Conservation (phyloP, 106 monocot species). For the Posidonia australis region DNA sequence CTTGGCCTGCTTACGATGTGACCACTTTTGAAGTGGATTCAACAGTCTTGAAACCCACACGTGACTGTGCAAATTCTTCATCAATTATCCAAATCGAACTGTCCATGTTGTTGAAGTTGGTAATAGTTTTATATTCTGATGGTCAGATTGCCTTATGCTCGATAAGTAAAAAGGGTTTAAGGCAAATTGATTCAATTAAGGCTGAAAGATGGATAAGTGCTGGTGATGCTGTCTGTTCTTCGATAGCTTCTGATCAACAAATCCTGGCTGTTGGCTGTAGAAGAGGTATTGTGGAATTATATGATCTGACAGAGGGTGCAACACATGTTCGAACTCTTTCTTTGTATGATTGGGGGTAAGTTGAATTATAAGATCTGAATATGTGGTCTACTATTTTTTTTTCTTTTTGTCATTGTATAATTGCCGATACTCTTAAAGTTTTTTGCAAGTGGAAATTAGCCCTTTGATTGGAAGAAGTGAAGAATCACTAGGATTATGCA, state of each 20-base stretch:
- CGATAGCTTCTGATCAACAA: slow-evolving; percentile 80
- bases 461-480: too few species aligned
- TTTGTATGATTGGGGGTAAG: slow-evolving; percentile 97
- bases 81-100: slow-evolving; percentile 69
- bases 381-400: neutral
- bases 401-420: neutral
- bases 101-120: slow-evolving; percentile 53
- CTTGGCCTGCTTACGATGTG: slow-evolving; percentile 12
- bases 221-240: slow-evolving; percentile 68
- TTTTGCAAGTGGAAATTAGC: too few species aligned
- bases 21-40: slow-evolving; percentile 10
- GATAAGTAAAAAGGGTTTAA: slow-evolving; percentile 76
- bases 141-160: slow-evolving; percentile 73
- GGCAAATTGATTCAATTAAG: slow-evolving; percentile 46
- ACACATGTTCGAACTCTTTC: slow-evolving; percentile 73
- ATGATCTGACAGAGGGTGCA: slow-evolving; percentile 55
- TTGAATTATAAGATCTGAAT: neutral
- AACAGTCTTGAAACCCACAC: slow-evolving; percentile 4
- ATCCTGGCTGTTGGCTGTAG: slow-evolving; percentile 87
- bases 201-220: slow-evolving; percentile 61
- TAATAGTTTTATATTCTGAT: slow-evolving; percentile 66
- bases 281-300: slow-evolving; percentile 87
- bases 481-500: too few species aligned
- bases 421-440: neutral
- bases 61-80: slow-evolving; percentile 24